Evolutionary conservation across 345 rosid species (phyloP).

Genomic region (Eucalyptus leucophloia): DNA sequence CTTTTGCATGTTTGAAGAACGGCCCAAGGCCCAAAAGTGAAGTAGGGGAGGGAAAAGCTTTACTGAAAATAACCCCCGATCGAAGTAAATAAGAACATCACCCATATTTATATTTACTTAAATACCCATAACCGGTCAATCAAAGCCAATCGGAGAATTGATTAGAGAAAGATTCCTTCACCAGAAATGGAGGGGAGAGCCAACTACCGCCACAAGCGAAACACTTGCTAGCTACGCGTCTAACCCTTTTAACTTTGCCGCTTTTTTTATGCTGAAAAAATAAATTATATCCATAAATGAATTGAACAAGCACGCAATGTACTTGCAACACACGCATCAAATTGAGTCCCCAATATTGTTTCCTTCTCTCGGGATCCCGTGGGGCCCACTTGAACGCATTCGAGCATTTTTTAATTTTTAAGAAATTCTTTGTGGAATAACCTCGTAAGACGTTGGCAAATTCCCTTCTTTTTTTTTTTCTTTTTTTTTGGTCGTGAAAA

Average conservation of each 20-base stretch:
- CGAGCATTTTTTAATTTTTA: not conserved
- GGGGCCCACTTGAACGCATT: not conserved
- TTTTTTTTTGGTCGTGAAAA: not conserved
- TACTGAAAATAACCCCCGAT: not conserved
- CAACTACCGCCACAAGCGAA: not conserved
- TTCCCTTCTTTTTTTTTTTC: rapidly evolving
- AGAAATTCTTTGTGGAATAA: not conserved
- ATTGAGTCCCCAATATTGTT: not conserved
- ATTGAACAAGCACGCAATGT: not conserved
- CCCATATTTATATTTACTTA: not conserved
- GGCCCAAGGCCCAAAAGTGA: not conserved
- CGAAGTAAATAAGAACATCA: not conserved
- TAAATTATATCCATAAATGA: not conserved
- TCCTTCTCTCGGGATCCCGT: not conserved
- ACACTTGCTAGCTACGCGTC: not conserved
- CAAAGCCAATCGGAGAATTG: not conserved
- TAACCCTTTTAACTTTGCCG: not conserved
- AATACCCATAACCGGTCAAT: not conserved
- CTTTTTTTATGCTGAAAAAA: too few relatives aligned
- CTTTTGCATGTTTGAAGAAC: not conserved
- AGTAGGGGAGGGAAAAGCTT: not conserved
- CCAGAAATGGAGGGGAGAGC: not conserved
- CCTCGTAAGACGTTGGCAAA: not conserved
- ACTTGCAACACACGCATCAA: not conserved
- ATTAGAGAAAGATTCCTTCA: not conserved